Conservation (phyloP, 2,329 filamentous ascomycete species). For the Monilinia fructigena region DNA sequence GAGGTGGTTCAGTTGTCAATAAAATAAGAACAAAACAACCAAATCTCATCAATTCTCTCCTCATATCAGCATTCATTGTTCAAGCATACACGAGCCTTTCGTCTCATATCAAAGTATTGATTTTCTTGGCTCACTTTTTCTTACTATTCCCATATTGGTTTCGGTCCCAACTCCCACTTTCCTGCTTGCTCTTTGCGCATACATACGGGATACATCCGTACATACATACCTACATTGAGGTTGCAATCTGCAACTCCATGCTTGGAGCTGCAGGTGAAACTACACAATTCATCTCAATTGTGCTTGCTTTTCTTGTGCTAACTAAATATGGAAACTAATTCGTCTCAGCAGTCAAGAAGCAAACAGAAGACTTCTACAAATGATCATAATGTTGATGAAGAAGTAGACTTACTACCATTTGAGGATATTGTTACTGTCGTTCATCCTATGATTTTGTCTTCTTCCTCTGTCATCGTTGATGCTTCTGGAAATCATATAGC, state of each 20-base stretch:
- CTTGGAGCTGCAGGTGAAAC: background rate
- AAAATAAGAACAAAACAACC: background rate
- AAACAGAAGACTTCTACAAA: background rate
- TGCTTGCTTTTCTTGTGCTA: background rate
- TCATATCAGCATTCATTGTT: background rate
- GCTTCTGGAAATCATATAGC: background rate
- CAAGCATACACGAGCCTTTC: background rate
- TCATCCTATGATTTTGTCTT: background rate
- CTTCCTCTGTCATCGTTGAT: background rate
- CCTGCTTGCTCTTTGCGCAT: too few relatives aligned
- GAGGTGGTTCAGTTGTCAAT: too few relatives aligned
- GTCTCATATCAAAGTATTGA: background rate
- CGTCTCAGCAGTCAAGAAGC: background rate
- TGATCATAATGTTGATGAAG: too few relatives aligned
- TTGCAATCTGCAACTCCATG: background rate
- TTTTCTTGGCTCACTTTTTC: background rate
- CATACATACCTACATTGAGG: too few relatives aligned
- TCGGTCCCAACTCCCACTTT: too few relatives aligned
- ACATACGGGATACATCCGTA: background rate
- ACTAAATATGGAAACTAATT: conserved; percentile 5
- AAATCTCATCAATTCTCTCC: background rate
- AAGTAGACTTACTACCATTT: conserved; percentile 3
- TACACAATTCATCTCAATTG: background rate
- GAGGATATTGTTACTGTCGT: background rate
- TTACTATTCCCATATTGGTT: background rate